phyloP scores from a whole-genome alignment of 140 eudicot genomes.

The Cichorium intybus region DNA sequence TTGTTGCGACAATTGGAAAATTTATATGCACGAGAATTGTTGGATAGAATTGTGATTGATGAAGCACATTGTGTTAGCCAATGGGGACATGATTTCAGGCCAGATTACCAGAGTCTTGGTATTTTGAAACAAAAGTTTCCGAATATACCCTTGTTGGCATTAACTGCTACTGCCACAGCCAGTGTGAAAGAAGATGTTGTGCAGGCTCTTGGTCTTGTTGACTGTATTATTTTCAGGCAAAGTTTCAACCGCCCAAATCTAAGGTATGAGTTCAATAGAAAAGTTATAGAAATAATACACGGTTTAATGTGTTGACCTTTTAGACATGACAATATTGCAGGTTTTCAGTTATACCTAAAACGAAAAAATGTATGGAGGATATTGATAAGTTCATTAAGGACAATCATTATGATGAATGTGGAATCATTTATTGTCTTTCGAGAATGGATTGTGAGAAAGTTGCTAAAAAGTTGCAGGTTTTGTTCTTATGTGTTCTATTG shows the following conservation, averaged over 20 bases:
- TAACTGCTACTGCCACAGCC: constrained; percentile 96
- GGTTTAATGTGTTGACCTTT: neutral
- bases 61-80: constrained; percentile 99
- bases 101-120: constrained; percentile 98
- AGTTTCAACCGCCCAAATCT: constrained; percentile 94
- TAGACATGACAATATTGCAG: constrained; percentile 37
- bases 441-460: constrained; percentile 80
- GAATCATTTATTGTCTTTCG: constrained; percentile 77
- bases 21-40: constrained; percentile 66
- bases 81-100: constrained; percentile 99
- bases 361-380: constrained; percentile 84
- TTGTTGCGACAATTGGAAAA: constrained; percentile 69
- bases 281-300: neutral
- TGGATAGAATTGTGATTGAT: constrained; percentile 86
- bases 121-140: constrained; percentile 95
- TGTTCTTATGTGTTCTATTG: constrained; percentile 3
- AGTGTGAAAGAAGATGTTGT: constrained; percentile 98
- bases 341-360: constrained; percentile 70
- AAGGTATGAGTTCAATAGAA: constrained; percentile 37
- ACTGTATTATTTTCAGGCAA: constrained; percentile 83
- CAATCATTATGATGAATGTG: constrained; percentile 72
- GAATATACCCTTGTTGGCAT: constrained; percentile 73
- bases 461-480: constrained; percentile 69
- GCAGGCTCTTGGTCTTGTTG: constrained; percentile 96
- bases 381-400: constrained; percentile 70